Evolutionary conservation across 306 rosid species (phyloP), one percentile per base, ranked within the genome.

Genomic region (Vigna unguiculata): DNA sequence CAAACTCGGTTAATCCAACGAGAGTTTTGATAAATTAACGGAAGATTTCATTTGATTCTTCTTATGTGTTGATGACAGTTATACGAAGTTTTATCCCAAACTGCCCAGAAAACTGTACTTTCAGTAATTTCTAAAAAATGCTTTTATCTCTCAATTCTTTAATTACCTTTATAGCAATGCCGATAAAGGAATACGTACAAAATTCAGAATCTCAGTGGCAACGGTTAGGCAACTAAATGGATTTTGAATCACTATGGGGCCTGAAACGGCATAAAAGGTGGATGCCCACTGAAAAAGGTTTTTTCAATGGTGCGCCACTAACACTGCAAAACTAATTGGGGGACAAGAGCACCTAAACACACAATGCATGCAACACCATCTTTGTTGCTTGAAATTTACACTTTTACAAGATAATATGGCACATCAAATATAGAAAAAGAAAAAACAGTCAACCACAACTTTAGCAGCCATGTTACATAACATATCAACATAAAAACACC

Each of bases 261-360:
- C 82, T 65, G 20, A 47, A 58, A 12, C 14, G n/a, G 72, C 63
- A 65, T 58, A 43, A 71, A 80, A 74, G 78, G 14, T 60, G 1
- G 19, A 58, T 38, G 17, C 71, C 75, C 83, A 75, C 76, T 78
- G 53, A 68, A 46, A 52, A 69, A 74, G 77, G 16, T 75, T 43
- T 24, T 24, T 15, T 49, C 60, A 48, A 14, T 64, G 83, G 86
- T 85, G 83, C 82, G 76, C 86, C 88, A 78, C 83, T 81, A 52
- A 54, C 61, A 69, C 36, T 34, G 60, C 59, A 69, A 40, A 59
- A 49, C 17, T 5, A 28, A 45, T 67, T 55, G 76, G 40, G 79
- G 75, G 68, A 13, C 36, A n/a, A 15, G 45, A 24, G 66, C 74
- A 38, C 17, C 19, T 1, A 46, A 57, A 36, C 82, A 71, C 62